These are phyloP conservation scores for Cicer arietinum DNA, from an alignment of 306 rosid species.

Conservation along the genomic window DNA sequence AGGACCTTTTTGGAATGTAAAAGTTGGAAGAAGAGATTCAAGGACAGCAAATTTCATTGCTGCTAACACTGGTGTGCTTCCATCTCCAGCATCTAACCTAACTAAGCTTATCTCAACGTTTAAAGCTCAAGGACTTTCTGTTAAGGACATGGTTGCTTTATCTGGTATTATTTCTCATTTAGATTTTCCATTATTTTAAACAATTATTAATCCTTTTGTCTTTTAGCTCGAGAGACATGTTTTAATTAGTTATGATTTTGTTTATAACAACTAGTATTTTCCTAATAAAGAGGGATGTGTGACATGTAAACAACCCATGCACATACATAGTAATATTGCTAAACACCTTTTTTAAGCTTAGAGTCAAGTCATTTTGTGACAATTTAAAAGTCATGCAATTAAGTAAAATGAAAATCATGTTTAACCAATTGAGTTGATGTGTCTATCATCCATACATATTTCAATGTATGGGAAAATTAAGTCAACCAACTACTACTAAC, in stretches of 20 bases:
- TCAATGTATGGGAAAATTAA: background rate
- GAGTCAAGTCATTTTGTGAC: background rate
- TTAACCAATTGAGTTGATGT: constrained; percentile 11
- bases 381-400: background rate
- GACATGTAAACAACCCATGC: constrained; percentile 35
- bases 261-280: background rate
- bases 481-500: background rate
- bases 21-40: constrained; percentile 88
- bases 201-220: constrained; percentile 27
- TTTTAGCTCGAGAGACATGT: constrained; percentile 2
- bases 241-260: background rate
- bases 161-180: constrained; percentile 59
- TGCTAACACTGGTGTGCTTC: constrained; percentile 69
- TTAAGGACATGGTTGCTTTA: constrained; percentile 77
- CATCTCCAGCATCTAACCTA: constrained; percentile 60
- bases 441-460: constrained; percentile 5
- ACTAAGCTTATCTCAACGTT: constrained; percentile 54
- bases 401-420: constrained; percentile 5
- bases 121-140: constrained; percentile 62
- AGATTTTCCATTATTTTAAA: constrained; percentile 11
- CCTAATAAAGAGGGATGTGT: constrained; percentile 10
- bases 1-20: constrained; percentile 83
- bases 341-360: background rate
- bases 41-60: constrained; percentile 63
- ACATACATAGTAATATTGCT: background rate